These are phyloP conservation scores for Begonia peltatifolia DNA, from an alignment of 306 rosid genomes.

Conservation along the genomic window DNA sequence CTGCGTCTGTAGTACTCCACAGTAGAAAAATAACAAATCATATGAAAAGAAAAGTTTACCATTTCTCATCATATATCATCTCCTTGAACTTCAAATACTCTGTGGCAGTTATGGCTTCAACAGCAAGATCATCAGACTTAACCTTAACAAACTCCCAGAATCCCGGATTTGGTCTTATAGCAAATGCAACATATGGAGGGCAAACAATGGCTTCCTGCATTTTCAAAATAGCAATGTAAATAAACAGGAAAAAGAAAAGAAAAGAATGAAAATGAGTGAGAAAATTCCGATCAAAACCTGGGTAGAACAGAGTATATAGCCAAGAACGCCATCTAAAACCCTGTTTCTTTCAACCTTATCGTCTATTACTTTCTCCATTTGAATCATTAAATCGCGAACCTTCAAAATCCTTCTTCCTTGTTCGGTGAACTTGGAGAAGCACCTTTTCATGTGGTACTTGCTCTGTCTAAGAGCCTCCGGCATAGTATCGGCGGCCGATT, in stretches of 20 bases:
- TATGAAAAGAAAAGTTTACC: constrained; percentile 22
- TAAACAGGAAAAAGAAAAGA: neutral
- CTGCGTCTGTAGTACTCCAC: no score
- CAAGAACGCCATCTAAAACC: constrained; percentile 57
- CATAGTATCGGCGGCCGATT: constrained; percentile 45
- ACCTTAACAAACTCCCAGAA: constrained; percentile 71
- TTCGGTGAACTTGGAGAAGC: constrained; percentile 64
- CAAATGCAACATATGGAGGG: constrained; percentile 76
- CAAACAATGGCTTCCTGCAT: constrained; percentile 71
- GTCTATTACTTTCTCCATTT: constrained; percentile 47
- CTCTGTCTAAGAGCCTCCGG: constrained; percentile 69
- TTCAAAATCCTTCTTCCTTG: constrained; percentile 66
- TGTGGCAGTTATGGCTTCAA: constrained; percentile 37
- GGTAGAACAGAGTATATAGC: constrained; percentile 47
- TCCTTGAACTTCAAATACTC: constrained; percentile 62
- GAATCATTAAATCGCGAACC: constrained; percentile 54
- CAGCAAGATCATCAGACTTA: constrained; percentile 49
- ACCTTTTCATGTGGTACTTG: constrained; percentile 64
- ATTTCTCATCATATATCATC: constrained; percentile 37
- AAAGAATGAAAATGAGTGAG: neutral
- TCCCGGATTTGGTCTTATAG: constrained; percentile 72
- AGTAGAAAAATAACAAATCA: no score
- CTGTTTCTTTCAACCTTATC: constrained; percentile 40
- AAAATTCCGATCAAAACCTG: constrained; percentile 31
- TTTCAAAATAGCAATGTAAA: neutral